These are phyloP conservation scores for Fusarium heterosporum DNA, from an alignment of 2,329 filamentous ascomycete genomes.

Conservation along the genomic window DNA sequence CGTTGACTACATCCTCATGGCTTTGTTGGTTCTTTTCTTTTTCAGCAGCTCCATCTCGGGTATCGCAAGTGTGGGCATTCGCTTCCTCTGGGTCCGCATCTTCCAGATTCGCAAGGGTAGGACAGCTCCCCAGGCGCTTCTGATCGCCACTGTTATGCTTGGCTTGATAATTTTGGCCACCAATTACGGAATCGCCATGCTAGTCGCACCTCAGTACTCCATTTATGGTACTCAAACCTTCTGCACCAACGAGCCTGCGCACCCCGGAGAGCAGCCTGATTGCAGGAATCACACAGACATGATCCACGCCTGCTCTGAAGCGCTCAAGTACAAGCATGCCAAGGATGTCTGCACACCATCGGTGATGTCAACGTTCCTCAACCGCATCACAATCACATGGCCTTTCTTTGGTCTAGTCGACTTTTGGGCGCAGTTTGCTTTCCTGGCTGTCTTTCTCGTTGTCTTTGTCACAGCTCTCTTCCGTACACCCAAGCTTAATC, in stretches of 20 bases:
- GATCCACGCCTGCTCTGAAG: slow-evolving; percentile 85
- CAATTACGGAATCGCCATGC: slow-evolving; percentile 92
- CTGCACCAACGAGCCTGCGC: slow-evolving; percentile 77
- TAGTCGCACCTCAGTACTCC: slow-evolving; percentile 95
- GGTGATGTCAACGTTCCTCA: slow-evolving; percentile 91
- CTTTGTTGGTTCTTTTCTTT: slow-evolving; percentile 84
- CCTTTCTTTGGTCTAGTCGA: slow-evolving; percentile 92
- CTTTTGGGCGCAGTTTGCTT: slow-evolving; percentile 97
- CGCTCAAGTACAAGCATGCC: slow-evolving; percentile 75
- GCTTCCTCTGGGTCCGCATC: slow-evolving; percentile 94
- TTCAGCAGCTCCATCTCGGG: slow-evolving; percentile 91
- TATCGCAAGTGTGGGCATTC: slow-evolving; percentile 87
- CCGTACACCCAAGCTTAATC: slow-evolving; percentile 80
- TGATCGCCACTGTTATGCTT: slow-evolving; percentile 90
- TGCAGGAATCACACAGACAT: slow-evolving; percentile 78
- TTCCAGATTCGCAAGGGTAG: slow-evolving; percentile 91
- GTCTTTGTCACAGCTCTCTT: slow-evolving; percentile 84
- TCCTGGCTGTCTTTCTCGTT: slow-evolving; percentile 84
- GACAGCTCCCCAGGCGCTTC: slow-evolving; percentile 89
- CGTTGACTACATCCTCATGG: slow-evolving; percentile 90
- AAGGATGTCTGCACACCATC: slow-evolving; percentile 89
- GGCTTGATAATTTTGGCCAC: slow-evolving; percentile 90
- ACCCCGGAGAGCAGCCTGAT: slow-evolving; percentile 75
- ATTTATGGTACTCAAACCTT: slow-evolving; percentile 95
- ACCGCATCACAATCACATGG: slow-evolving; percentile 92